Evolutionary conservation across 176 grass and related monocot genomes (phyloP).

Genomic region (bread wheat (Triticum aestivum)): IWGSC_CS_RefSeq_v2.1 NC_057814.1:298403829-298404328

Average conservation of each 20-base stretch:
- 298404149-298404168: background rate
- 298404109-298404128: constrained; percentile 2
- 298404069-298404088: constrained; percentile 90
- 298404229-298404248: constrained; percentile 95
- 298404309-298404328: background rate
- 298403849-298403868: background rate
- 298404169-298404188: background rate
- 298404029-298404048: background rate
- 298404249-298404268: constrained; percentile 71
- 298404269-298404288: constrained; percentile 7
- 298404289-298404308: background rate
- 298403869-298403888: constrained; percentile 8
- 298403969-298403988: background rate
- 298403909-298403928: constrained; percentile 10
- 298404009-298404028: background rate
- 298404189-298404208: constrained; percentile 55
- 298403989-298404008: background rate
- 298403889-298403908: constrained; percentile 12
- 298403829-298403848: background rate
- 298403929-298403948: background rate
- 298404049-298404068: constrained; percentile 82
- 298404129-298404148: background rate
- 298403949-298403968: background rate
- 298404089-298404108: constrained; percentile 82
- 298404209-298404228: constrained; percentile 93